Evolutionary conservation across 148 eudicot genomes (phyloP).

Genomic region (Amaranthus palmeri): DNA sequence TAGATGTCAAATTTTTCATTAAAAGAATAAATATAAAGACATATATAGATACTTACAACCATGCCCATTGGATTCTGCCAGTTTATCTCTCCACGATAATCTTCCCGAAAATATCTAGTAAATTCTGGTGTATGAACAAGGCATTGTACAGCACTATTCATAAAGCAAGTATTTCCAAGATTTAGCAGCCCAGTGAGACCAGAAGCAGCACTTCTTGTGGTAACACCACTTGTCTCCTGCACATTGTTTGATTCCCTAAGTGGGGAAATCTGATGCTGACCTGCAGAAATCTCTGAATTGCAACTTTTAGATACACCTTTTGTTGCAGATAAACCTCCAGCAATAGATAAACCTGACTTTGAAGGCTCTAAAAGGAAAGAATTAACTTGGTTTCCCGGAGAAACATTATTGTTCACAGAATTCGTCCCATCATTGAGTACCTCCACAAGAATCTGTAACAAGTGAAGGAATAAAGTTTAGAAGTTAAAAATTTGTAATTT

Average conservation of each 20-base stretch:
- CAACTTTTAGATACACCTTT: conserved; percentile 59
- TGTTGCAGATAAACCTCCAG: conserved; percentile 75
- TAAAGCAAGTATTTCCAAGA: conserved; percentile 97
- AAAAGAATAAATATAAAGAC: too few species aligned
- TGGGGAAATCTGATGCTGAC: conserved; percentile 40
- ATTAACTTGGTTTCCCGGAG: conserved; percentile 42
- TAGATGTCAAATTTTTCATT: neutral
- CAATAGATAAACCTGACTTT: conserved; percentile 59
- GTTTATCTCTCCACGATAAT: conserved; percentile 86
- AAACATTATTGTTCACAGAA: conserved; percentile 43
- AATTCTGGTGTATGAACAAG: conserved; percentile 99
- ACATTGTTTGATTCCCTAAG: conserved; percentile 47
- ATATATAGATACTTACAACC: conserved; percentile 61
- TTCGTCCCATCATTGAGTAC: conserved; percentile 35
- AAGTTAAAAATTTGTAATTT: too few species aligned
- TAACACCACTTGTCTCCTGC: conserved; percentile 62
- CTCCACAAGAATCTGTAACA: conserved; percentile 84
- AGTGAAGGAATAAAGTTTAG: neutral
- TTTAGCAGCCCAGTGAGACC: conserved; percentile 88
- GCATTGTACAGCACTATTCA: conserved; percentile 98
- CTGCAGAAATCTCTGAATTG: conserved; percentile 45
- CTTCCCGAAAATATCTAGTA: conserved; percentile 77
- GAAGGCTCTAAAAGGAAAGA: conserved; percentile 60
- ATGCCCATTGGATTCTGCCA: conserved; percentile 91
- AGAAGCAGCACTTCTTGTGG: conserved; percentile 78